A percentile compares a stretch with the other conserved stretches of the same genome.
phyloP scores from a whole-genome alignment of 345 rosid species.

The Syzygium aromaticum region DNA sequence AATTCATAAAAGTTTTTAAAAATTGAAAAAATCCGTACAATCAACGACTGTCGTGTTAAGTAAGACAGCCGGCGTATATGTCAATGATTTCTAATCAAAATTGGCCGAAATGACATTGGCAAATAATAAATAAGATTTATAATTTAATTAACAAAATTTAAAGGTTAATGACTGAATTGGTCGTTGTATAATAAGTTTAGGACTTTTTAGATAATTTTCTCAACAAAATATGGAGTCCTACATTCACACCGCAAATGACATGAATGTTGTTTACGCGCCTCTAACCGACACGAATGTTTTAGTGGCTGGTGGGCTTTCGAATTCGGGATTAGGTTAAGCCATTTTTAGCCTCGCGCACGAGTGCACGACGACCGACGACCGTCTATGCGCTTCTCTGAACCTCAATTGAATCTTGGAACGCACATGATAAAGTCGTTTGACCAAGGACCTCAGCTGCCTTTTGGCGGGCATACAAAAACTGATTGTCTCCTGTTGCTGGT shows the following conservation, averaged over 20 bases:
- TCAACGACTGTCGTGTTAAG: rapidly evolving
- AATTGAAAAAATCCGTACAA: rapidly evolving
- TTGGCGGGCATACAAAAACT: neutral
- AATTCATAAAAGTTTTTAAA: too few species aligned
- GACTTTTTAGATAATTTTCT: rapidly evolving
- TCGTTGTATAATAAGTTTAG: rapidly evolving
- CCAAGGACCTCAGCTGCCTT: neutral
- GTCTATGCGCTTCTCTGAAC: neutral
- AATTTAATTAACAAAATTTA: neutral
- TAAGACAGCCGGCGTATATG: rapidly evolving
- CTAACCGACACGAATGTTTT: neutral
- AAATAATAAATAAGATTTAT: rapidly evolving
- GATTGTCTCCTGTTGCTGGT: neutral
- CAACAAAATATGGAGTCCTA: rapidly evolving
- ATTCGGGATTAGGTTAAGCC: neutral
- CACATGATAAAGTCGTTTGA: neutral
- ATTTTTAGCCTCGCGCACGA: neutral
- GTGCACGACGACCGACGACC: neutral
- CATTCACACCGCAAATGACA: neutral
- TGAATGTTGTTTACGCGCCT: neutral
- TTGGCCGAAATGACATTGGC: rapidly evolving
- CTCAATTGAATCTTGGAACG: neutral
- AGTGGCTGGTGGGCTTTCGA: neutral
- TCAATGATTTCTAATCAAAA: rapidly evolving
- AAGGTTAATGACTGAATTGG: too few species aligned